A percentile compares a stretch with the other conserved stretches of the same genome.
Evolutionary conservation across 2,329 filamentous ascomycete genomes (phyloP).

Genomic region (Ramichloridium luteum): DNA sequence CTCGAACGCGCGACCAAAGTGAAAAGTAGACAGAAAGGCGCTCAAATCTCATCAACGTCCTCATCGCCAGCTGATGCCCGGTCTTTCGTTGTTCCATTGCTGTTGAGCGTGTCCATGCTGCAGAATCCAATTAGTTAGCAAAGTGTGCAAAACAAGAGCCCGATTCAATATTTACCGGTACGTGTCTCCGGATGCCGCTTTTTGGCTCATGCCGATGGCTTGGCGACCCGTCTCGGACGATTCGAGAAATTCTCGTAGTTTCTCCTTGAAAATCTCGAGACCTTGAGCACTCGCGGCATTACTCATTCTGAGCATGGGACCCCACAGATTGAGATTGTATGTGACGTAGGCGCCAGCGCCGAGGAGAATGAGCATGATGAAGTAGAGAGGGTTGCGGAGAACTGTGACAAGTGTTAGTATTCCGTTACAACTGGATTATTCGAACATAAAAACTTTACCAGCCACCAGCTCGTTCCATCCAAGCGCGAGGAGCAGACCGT

Average conservation of each 20-base stretch:
- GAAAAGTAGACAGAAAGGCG: slow-evolving; percentile 7
- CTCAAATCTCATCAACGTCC: slow-evolving; percentile 26
- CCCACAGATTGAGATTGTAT: slow-evolving; percentile 88
- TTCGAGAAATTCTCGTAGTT: slow-evolving; percentile 79
- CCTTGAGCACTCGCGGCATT: slow-evolving; percentile 81
- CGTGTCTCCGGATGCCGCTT: slow-evolving; percentile 45
- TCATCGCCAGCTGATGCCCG: slow-evolving; percentile 20
- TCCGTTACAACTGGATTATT: neutral
- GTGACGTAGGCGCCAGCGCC: slow-evolving; percentile 73
- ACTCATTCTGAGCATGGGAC: slow-evolving; percentile 89
- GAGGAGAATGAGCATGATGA: slow-evolving; percentile 71
- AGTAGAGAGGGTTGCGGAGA: slow-evolving; percentile 83
- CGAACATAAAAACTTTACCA: slow-evolving; percentile 45
- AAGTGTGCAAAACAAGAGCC: neutral
- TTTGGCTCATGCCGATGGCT: slow-evolving; percentile 57
- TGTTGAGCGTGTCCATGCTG: slow-evolving; percentile 30
- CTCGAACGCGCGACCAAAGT: too few species aligned
- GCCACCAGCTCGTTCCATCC: slow-evolving; percentile 99
- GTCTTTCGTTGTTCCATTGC: slow-evolving; percentile 31
- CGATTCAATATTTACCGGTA: slow-evolving; percentile 12
- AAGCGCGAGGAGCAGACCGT: slow-evolving; percentile 71
- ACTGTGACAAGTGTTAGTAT: slow-evolving; percentile 42
- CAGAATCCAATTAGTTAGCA: slow-evolving; percentile 4
- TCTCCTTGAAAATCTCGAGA: slow-evolving; percentile 81
- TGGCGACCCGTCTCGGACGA: slow-evolving; percentile 73